phyloP scores from a whole-genome alignment of 345 rosid genomes.

The Turritis glabra region DNA sequence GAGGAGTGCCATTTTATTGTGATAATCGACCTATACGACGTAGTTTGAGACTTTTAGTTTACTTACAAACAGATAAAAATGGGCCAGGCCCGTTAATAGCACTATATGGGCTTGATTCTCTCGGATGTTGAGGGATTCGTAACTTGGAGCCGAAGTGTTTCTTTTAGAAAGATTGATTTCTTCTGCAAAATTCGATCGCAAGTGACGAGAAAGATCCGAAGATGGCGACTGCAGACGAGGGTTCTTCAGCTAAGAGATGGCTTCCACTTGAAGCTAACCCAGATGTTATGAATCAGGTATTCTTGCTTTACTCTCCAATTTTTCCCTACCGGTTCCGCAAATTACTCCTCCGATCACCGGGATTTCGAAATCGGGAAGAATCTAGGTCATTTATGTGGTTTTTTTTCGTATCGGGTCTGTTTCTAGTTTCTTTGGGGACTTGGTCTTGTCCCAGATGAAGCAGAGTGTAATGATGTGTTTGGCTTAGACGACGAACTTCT shows the following conservation, averaged over 20 bases:
- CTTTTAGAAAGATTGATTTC: background rate
- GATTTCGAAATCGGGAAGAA: background rate
- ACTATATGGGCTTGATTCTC: background rate
- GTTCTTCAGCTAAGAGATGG: constrained; percentile 76
- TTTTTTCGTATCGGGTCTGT: constrained; percentile 6
- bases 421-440: constrained; percentile 90
- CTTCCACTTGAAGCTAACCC: constrained; percentile 99
- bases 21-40: no score
- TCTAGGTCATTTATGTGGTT: background rate
- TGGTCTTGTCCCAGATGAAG: constrained; percentile 65
- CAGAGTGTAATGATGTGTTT: constrained; percentile 84
- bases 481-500: constrained; percentile 88
- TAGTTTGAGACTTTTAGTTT: no score
- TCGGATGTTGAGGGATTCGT: background rate
- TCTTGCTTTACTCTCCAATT: background rate
- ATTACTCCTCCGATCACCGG: constrained; percentile 22
- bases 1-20: no score
- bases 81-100: background rate
- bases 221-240: constrained; percentile 62
- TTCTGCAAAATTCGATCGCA: constrained; percentile 10
- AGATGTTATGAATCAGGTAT: constrained; percentile 96
- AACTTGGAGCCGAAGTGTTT: constrained; percentile 7
- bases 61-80: background rate
- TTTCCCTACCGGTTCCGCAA: background rate
- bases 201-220: constrained; percentile 25